phyloP scores from a whole-genome alignment of 2,329 filamentous ascomycete genomes.

The Sarocladium oryzae region DNA sequence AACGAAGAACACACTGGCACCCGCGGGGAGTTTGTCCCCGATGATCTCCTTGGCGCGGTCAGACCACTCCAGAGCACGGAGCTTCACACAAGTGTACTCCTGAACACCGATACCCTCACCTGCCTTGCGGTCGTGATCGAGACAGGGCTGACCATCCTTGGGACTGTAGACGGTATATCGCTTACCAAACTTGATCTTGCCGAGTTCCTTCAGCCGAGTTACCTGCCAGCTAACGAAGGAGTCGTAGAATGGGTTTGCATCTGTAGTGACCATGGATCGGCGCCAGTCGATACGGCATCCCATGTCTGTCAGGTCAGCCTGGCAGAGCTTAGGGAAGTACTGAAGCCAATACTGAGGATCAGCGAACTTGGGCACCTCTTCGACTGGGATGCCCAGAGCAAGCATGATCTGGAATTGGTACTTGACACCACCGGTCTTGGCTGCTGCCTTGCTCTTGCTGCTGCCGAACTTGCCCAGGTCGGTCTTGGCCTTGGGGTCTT shows the following conservation, averaged over 20 bases:
- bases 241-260: conserved; percentile 95
- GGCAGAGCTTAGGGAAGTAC: conserved; percentile 56
- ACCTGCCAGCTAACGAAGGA: conserved; percentile 96
- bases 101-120: conserved; percentile 60
- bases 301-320: conserved; percentile 67
- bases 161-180: conserved; percentile 83
- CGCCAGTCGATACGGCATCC: conserved; percentile 91
- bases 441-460: conserved; percentile 86
- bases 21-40: conserved; percentile 70
- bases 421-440: conserved; percentile 88
- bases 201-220: conserved; percentile 79
- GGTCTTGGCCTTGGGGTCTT: conserved; percentile 48
- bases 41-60: conserved; percentile 65
- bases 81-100: conserved; percentile 88
- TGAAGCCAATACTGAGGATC: conserved; percentile 89
- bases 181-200: conserved; percentile 91
- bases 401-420: conserved; percentile 93
- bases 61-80: conserved; percentile 86
- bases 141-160: conserved; percentile 39
- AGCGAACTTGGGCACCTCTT: conserved; percentile 90
- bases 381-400: conserved; percentile 75
- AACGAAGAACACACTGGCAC: conserved; percentile 78
- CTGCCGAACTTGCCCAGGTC: conserved; percentile 88
- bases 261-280: conserved; percentile 86
- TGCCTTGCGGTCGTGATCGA: conserved; percentile 41